These are phyloP conservation scores for Fusarium vanettenii DNA, from an alignment of 2,329 filamentous ascomycete species.

Conservation along the genomic window DNA sequence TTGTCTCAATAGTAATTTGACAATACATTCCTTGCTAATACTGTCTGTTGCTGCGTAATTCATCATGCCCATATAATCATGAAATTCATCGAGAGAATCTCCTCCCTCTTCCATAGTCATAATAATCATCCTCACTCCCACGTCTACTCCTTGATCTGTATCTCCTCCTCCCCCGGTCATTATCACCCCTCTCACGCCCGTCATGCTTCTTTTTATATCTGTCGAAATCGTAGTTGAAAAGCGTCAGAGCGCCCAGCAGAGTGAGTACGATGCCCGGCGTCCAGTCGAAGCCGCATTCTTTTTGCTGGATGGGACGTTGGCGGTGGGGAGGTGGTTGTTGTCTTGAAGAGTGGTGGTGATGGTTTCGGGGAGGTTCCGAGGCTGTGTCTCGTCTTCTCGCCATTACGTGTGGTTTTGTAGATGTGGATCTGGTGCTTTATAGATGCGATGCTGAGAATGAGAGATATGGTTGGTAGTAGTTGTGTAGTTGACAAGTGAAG, in stretches of 20 bases:
- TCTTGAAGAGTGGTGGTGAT: constrained; percentile 1
- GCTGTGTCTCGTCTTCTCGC: constrained; percentile 23
- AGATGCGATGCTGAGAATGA: background rate
- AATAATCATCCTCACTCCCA: constrained; percentile 20
- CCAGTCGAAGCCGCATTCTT: constrained; percentile 53
- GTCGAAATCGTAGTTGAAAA: constrained; percentile 54
- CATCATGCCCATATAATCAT: background rate
- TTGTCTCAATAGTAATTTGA: background rate
- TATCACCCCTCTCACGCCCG: constrained; percentile 6
- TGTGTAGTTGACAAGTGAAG: background rate
- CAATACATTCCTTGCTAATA: background rate
- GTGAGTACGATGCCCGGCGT: constrained; percentile 53
- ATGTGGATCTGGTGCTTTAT: background rate
- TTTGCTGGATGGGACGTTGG: constrained; percentile 48
- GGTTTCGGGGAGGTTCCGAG: constrained; percentile 26
- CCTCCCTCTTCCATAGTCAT: constrained; percentile 13
- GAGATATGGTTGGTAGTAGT: background rate
- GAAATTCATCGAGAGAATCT: constrained; percentile 18
- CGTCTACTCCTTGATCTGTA: constrained; percentile 20
- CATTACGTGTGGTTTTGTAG: constrained; percentile 12
- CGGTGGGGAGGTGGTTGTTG: constrained; percentile 6
- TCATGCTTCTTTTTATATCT: constrained; percentile 22
- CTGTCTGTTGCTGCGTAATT: background rate
- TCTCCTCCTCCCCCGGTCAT: constrained; percentile 19
- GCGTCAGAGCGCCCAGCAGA: constrained; percentile 49